Evolutionary conservation across 2,329 filamentous ascomycete species (phyloP).

Genomic region (Neopestalotiopsis rosae): DNA sequence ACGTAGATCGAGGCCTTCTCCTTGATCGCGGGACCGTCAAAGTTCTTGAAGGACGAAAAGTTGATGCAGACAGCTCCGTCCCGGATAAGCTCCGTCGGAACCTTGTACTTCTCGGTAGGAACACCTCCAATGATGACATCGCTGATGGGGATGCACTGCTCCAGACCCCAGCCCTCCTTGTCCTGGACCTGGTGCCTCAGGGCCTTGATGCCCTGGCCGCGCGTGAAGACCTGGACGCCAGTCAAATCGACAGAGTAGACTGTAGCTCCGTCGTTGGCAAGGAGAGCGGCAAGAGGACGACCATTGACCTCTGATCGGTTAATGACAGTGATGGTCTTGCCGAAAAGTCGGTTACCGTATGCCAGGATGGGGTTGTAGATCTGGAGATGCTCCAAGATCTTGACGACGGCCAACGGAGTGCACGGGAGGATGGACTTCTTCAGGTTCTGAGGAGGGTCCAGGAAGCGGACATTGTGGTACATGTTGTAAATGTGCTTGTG

Average conservation of each 20-base stretch:
- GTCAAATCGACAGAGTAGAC: constrained; percentile 96
- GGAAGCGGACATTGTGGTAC: constrained; percentile 97
- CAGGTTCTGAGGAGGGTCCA: constrained; percentile 76
- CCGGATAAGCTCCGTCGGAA: constrained; percentile 80
- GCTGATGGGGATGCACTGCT: constrained; percentile 83
- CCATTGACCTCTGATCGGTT: constrained; percentile 97
- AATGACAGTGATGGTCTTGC: constrained; percentile 93
- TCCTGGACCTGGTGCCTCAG: constrained; percentile 86
- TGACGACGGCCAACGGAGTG: constrained; percentile 94
- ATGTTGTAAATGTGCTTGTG: constrained; percentile 98
- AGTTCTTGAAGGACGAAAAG: constrained; percentile 96
- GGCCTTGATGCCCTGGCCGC: constrained; percentile 86
- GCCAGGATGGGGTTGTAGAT: constrained; percentile 96
- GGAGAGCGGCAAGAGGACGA: constrained; percentile 85
- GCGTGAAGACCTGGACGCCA: constrained; percentile 89
- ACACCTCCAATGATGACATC: constrained; percentile 97
- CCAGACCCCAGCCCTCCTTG: constrained; percentile 77
- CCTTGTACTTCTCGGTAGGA: constrained; percentile 86
- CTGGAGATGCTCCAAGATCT: constrained; percentile 93
- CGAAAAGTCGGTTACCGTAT: constrained; percentile 90
- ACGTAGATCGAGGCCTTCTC: constrained; percentile 97
- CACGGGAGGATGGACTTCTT: constrained; percentile 95
- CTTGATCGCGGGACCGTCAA: constrained; percentile 82
- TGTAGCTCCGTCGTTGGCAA: constrained; percentile 94
- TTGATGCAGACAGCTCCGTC: constrained; percentile 98